These are phyloP conservation scores for Chrysanthemum makinoi DNA, from an alignment of 129 eudicot genomes.

Conservation along the genomic window DNA sequence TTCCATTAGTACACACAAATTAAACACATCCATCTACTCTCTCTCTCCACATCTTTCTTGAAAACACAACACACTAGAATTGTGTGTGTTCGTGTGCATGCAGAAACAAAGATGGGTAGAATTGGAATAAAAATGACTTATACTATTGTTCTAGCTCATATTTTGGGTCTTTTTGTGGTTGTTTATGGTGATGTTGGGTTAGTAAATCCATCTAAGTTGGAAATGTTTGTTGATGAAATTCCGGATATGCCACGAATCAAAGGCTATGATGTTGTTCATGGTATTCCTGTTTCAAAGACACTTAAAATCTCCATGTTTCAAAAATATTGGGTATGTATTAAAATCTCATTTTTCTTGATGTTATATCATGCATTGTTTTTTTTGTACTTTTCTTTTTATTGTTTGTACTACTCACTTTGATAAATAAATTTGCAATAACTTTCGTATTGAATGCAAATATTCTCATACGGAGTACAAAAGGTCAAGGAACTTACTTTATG, in stretches of 20 bases:
- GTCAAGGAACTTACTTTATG: no score
- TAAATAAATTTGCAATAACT: neutral
- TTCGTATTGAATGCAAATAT: conserved; percentile 5
- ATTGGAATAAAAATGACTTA: conserved; percentile 25
- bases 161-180: conserved; percentile 21
- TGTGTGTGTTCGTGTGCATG: conserved; percentile 26
- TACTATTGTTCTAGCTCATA: conserved; percentile 7
- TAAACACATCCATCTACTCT: conserved; percentile 19
- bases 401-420: conserved; percentile 1
- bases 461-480: neutral
- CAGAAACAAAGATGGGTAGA: conserved; percentile 23
- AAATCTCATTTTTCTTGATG: neutral
- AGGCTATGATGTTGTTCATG: conserved; percentile 51
- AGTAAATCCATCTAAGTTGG: conserved; percentile 40
- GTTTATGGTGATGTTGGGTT: conserved; percentile 38
- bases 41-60: conserved; percentile 10
- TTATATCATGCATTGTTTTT: neutral
- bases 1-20: conserved; percentile 18
- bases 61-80: neutral
- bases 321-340: conserved; percentile 64
- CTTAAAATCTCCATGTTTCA: conserved; percentile 72
- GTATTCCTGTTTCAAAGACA: conserved; percentile 38
- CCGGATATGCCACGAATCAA: conserved; percentile 78
- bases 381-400: conserved; percentile 8
- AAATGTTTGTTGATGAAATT: conserved; percentile 80